Base-by-base conservation (phyloP, 2,329 filamentous ascomycete species). In the Chaetomium strumarium region DNA sequence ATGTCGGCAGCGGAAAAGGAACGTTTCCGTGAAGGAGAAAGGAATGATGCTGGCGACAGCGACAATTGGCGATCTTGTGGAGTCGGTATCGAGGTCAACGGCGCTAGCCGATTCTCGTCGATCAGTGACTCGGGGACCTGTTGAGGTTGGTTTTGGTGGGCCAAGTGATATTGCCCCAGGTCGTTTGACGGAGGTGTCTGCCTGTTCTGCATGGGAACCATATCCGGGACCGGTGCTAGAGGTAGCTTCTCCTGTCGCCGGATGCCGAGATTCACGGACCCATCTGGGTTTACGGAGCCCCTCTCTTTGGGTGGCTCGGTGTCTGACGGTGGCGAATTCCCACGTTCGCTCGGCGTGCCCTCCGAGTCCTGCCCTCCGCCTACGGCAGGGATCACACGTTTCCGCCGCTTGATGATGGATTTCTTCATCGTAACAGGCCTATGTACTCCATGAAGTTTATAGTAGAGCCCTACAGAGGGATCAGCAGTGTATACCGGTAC, bases 381-480 rank as follows among this genome's bases (percentile, higher is more conserved):
- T 24, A 81, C 74, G 16, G 88, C 90, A 16, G 92, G 91, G 40
- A 97, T 91, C 6, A 97, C 90, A 53, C 93, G 85, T 76, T 97
- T 97, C 55, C 93, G 80, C 57, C 93, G 83, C 71, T 99, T 97
- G 68, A 99, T 99, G 24, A 95, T 88, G 3, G 90, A 87, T 69
- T 96, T 97, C 71, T 97, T 99, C 93, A 99, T 97, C n/a, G 90
- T 90, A 5, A 93, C 89, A 0, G 93, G 93, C 39, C 93, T 81
- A 69, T 96, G 92, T 30, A 90, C 84, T 50, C 91, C 91, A 67
- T 99, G 93, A 2, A 99, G 82, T 70, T 97, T 97, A 73, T 95
- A 90, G 69, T 99, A 99, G 3, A 99, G 75, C 5, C 92, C 90
- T 96, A 60, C 5, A 10, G 4, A 46, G 30, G 37, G 42, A 53